Percentiles rank a stretch among this genome's conserved stretches.
Conservation (phyloP, 139 green algal genomes). For the Closterium sp. region DNA sequence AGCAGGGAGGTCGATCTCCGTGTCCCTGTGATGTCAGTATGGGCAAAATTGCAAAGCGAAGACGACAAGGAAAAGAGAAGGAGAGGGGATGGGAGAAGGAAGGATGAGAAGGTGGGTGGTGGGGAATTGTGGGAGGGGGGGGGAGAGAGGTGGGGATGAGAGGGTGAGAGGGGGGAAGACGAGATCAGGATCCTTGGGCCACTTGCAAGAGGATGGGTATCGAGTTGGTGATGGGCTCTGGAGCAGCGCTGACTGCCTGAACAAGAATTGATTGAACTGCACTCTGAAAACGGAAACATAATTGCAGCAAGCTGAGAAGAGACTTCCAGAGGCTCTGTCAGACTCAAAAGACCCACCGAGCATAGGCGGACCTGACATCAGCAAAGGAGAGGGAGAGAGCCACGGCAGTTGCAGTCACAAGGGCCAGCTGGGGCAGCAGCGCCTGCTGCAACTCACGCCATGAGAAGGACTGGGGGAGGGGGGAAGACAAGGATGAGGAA, state of each 20-base stretch:
- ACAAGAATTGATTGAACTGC: neutral
- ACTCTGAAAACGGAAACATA: neutral
- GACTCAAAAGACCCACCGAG: slow-evolving; percentile 39
- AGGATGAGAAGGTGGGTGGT: too few species aligned
- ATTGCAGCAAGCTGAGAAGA: neutral
- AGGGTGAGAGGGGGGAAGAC: neutral
- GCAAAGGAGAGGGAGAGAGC: slow-evolving; percentile 15
- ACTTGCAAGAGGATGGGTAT: neutral
- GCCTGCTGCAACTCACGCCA: slow-evolving; percentile 17
- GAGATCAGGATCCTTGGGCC: neutral
- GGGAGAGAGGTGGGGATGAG: too few species aligned
- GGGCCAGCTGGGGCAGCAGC: slow-evolving; percentile 17
- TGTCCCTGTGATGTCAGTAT: slow-evolving; percentile 11
- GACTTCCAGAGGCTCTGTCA: neutral
- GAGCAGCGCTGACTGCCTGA: too few species aligned
- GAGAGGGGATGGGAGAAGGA: neutral
- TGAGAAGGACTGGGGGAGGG: slow-evolving; percentile 34
- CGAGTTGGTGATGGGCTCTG: too few species aligned
- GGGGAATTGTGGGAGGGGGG: too few species aligned
- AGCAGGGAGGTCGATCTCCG: slow-evolving; percentile 49
- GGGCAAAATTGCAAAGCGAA: neutral
- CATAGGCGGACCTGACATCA: slow-evolving; percentile 42
- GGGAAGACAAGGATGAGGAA: neutral
- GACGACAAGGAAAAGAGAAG: neutral
- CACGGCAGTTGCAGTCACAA: slow-evolving; percentile 13